Base-by-base conservation (phyloP, 2,329 filamentous ascomycete species). In the Clathrospora elynae region DNA sequence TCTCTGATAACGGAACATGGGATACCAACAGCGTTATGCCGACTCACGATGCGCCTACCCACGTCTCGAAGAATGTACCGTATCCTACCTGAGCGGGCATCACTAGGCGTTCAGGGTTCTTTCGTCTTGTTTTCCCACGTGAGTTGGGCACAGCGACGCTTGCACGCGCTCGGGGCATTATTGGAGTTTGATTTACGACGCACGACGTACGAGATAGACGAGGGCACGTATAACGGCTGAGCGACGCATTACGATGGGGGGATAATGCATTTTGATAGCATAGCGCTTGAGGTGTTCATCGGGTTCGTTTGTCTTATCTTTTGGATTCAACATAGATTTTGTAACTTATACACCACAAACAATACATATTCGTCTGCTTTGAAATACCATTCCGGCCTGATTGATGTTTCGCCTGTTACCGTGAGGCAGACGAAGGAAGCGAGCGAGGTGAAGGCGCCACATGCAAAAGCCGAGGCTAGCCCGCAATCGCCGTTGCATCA, bases 401-500 rank as follows among this genome's bases (percentile, higher is more conserved):
- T n/a, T 7, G 12, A 2, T 25, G 16, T 2, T 25, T 12, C 5
- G 3, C 11, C 16, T 6, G 14, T n/a, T 13, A 30, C 7, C 11
- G 26, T 43, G 28, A 12, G 13, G 11, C 10, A 19, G 33, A 11
- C 19, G 26, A 14, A 23, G 10, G 10, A 10, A 10, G 6, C 6
- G 10, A 14, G 16, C 10, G 8, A 17, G n/a, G 5, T 13, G 31
- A 22, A 24, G 6, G 6, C 10, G 20, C 20, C 10, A 10, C 10
- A 18, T 17, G 1, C 24, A 35, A 37, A 41, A n/a, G 28, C 47
- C 50, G 50, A 49, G 28, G 19, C 29, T 45, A 35, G 33, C 28
- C 42, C 38, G 46, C 28, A n/a, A 32, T 41, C 34, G 25, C 51
- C 48, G 42, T 18, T 13, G 20, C 25, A 53, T 55, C 51, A 17